These are phyloP conservation scores for Linaria vulgaris DNA, from an alignment of 257 asterid genomes.

Conservation along the genomic window DNA sequence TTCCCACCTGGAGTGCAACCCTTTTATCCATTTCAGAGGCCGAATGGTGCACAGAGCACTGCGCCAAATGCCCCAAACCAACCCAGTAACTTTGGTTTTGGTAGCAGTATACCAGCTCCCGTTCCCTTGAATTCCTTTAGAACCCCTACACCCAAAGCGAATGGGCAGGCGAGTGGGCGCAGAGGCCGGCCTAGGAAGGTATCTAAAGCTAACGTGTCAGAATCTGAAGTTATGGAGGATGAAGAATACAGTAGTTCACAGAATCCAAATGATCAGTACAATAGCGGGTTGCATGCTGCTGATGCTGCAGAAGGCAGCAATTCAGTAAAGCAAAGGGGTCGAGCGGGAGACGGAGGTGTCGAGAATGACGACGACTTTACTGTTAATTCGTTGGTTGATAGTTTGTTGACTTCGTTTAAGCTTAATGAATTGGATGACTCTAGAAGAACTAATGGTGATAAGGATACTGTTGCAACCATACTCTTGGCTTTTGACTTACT, in stretches of 20 bases:
- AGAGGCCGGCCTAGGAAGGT: conserved; percentile 42
- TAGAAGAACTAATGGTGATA: conserved; percentile 59
- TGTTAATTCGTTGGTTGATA: conserved; percentile 44
- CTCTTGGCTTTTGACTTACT: conserved; percentile 60
- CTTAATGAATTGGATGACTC: conserved; percentile 55
- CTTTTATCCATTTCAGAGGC: conserved; percentile 64
- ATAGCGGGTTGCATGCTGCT: conserved; percentile 24
- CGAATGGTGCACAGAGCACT: conserved; percentile 38
- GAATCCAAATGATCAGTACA: conserved; percentile 38
- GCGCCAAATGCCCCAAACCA: conserved; percentile 30
- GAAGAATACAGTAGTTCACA: conserved; percentile 49
- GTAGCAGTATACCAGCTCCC: conserved; percentile 52
- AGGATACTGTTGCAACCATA: conserved; percentile 42
- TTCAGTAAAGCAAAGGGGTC: conserved; percentile 48
- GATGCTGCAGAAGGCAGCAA: conserved; percentile 41
- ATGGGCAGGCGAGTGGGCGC: too few species aligned
- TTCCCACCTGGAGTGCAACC: conserved; percentile 91
- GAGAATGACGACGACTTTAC: conserved; percentile 41
- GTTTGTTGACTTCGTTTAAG: conserved; percentile 44
- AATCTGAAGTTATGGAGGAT: conserved; percentile 42
- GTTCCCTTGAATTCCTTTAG: conserved; percentile 68
- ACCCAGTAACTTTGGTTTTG: conserved; percentile 35
- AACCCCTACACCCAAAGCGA: conserved; percentile 54
- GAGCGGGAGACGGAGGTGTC: conserved; percentile 33
- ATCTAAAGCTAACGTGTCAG: conserved; percentile 27